Conservation (phyloP, 305 asterid species). For the Fraxinus baroniana region DNA sequence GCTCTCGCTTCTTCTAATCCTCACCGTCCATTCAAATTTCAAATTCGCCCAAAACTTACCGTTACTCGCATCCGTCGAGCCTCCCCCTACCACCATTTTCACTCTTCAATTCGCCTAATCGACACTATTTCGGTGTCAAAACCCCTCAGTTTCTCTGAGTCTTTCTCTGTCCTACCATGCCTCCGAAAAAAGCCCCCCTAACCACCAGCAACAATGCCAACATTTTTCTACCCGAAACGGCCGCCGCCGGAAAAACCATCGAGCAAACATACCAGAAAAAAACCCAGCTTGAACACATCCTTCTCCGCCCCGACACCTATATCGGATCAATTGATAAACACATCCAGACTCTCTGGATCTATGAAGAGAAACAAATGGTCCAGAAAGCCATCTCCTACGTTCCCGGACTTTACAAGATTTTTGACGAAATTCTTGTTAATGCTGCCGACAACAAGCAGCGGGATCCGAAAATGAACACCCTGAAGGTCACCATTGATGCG, state of each 20-base stretch:
- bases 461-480: constrained; percentile 74
- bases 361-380: constrained; percentile 58
- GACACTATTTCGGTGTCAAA: constrained; percentile 60
- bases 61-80: constrained; percentile 30
- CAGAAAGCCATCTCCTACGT: constrained; percentile 63
- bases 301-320: constrained; percentile 93
- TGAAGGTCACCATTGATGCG: constrained; percentile 72
- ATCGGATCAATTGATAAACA: constrained; percentile 88
- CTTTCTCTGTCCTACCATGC: constrained; percentile 40
- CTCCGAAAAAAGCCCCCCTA: constrained; percentile 58
- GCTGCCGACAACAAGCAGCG: constrained; percentile 93
- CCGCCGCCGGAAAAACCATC: constrained; percentile 55
- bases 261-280: constrained; percentile 92
- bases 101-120: neutral
- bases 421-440: constrained; percentile 86
- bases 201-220: constrained; percentile 82
- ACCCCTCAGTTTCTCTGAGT: constrained; percentile 7
- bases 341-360: constrained; percentile 70
- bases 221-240: constrained; percentile 32
- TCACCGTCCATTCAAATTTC: constrained; percentile 34
- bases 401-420: constrained; percentile 92
- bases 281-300: constrained; percentile 94
- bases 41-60: constrained; percentile 27
- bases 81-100: constrained; percentile 15
- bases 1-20: neutral